Conservation (phyloP, 768 basidiomycete genomes). For the Boletus coccyginus region DNA sequence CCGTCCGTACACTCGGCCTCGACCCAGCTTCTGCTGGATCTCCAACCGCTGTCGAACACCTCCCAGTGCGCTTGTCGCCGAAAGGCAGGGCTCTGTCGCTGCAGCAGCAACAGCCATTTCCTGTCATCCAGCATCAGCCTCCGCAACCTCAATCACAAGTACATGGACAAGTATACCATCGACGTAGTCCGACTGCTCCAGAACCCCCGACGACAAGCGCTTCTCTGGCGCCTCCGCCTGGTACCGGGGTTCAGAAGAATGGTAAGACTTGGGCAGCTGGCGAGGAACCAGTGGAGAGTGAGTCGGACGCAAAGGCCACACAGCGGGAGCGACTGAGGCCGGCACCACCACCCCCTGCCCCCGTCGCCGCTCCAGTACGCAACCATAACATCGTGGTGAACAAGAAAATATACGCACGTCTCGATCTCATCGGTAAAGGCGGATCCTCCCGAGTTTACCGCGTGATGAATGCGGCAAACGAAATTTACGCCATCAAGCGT, state of each 20-base stretch:
- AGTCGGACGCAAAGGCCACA: slow-evolving; percentile 29
- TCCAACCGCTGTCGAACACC: slow-evolving; percentile 53
- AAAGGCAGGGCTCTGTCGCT: slow-evolving; percentile 22
- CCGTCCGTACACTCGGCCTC: slow-evolving; percentile 51
- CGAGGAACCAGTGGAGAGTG: slow-evolving; percentile 40
- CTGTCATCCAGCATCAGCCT: slow-evolving; percentile 23
- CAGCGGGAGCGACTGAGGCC: slow-evolving; percentile 31
- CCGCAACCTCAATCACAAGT: slow-evolving; percentile 18
- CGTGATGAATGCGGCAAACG: slow-evolving; percentile 72
- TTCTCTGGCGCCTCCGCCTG: slow-evolving; percentile 15
- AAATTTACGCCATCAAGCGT: slow-evolving; percentile 88
- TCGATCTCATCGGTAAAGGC: slow-evolving; percentile 90
- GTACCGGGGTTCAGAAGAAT: slow-evolving; percentile 21
- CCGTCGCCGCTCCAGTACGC: slow-evolving; percentile 31
- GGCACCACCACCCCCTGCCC: slow-evolving; percentile 35
- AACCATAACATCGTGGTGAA: slow-evolving; percentile 49
- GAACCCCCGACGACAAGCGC: slow-evolving; percentile 51
- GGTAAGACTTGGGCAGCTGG: slow-evolving; percentile 47
- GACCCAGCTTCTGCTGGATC: slow-evolving; percentile 40
- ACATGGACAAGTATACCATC: slow-evolving; percentile 44
- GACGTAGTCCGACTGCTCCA: slow-evolving; percentile 68
- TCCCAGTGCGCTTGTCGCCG: slow-evolving; percentile 31
- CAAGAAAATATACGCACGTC: slow-evolving; percentile 76
- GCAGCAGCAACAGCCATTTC: slow-evolving; percentile 29
- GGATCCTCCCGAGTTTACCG: slow-evolving; percentile 96